These are phyloP conservation scores for Sherardia arvensis DNA, from an alignment of 257 asterid species.

Conservation along the genomic window DNA sequence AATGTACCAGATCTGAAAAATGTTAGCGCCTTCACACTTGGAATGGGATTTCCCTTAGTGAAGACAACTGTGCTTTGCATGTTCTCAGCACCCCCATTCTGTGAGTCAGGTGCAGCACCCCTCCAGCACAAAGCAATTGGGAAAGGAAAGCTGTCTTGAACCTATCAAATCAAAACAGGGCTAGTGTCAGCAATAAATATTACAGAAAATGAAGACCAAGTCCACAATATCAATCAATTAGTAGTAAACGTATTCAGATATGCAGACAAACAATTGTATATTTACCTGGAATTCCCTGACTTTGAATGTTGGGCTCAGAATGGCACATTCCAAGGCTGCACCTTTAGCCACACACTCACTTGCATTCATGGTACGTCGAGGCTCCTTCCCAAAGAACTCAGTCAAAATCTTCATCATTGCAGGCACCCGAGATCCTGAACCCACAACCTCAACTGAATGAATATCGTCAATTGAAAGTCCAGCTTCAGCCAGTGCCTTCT, in stretches of 20 bases:
- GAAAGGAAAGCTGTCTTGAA: conserved; percentile 67
- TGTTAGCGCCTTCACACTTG: conserved; percentile 87
- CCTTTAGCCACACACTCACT: conserved; percentile 98
- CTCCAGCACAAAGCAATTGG: conserved; percentile 80
- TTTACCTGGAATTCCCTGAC: conserved; percentile 88
- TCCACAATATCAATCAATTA: background rate
- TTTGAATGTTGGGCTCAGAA: conserved; percentile 89
- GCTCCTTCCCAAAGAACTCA: conserved; percentile 85
- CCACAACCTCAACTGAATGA: conserved; percentile 83
- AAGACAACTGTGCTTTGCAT: conserved; percentile 72
- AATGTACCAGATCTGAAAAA: conserved; percentile 70
- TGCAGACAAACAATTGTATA: too few relatives aligned
- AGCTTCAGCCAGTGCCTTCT: conserved; percentile 84
- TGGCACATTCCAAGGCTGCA: conserved; percentile 80
- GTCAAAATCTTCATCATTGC: conserved; percentile 71
- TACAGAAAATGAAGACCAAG: background rate
- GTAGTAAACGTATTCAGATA: background rate
- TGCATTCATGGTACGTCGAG: conserved; percentile 96
- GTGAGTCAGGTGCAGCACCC: conserved; percentile 51
- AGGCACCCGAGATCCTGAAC: conserved; percentile 94
- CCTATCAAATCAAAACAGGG: conserved; percentile 28
- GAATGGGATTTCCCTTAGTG: conserved; percentile 82
- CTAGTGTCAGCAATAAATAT: background rate
- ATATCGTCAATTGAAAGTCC: conserved; percentile 52
- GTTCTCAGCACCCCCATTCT: conserved; percentile 49